phyloP scores from a whole-genome alignment of 2,329 filamentous ascomycete genomes.

The Hypocreales sp. region DNA sequence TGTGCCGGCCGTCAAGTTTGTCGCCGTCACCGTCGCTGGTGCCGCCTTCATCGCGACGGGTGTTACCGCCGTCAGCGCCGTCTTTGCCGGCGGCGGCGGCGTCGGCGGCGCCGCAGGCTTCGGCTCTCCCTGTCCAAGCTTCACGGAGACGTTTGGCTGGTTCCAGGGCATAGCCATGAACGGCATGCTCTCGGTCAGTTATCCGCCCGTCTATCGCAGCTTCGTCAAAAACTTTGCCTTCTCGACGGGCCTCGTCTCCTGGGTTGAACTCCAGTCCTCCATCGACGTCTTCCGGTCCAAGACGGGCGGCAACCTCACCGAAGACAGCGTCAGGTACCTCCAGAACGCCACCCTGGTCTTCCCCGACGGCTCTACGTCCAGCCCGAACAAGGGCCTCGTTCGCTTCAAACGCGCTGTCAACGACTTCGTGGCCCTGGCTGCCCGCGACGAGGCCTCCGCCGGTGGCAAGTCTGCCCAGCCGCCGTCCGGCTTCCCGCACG shows the following conservation, averaged over 20 bases:
- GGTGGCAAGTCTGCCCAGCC: constrained; percentile 9
- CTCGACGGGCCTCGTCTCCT: constrained; percentile 70
- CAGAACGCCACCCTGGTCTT: constrained; percentile 63
- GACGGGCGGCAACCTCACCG: constrained; percentile 78
- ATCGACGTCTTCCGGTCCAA: constrained; percentile 71
- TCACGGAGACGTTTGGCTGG: constrained; percentile 72
- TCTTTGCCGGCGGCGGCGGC: constrained; percentile 31
- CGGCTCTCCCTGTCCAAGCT: constrained; percentile 62
- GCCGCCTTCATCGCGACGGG: constrained; percentile 60
- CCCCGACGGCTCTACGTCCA: constrained; percentile 38
- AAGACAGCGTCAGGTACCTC: constrained; percentile 62
- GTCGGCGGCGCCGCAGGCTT: constrained; percentile 38
- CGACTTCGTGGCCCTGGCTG: constrained; percentile 30
- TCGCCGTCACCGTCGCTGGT: constrained; percentile 74
- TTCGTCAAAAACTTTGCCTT: constrained; percentile 92
- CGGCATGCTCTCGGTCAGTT: constrained; percentile 85
- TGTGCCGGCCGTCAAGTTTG: constrained; percentile 63
- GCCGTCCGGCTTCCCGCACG: constrained; percentile 21
- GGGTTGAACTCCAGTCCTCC: constrained; percentile 60
- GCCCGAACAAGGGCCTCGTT: constrained; percentile 20
- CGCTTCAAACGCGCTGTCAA: constrained; percentile 39
- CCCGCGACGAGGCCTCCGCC: constrained; percentile 27
- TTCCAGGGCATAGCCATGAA: constrained; percentile 92
- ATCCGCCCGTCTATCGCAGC: constrained; percentile 74
- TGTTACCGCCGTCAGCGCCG: constrained; percentile 50